These are phyloP conservation scores for Claviceps purpurea DNA, from an alignment of 2,329 filamentous ascomycete genomes.

Conservation along the genomic window DNA sequence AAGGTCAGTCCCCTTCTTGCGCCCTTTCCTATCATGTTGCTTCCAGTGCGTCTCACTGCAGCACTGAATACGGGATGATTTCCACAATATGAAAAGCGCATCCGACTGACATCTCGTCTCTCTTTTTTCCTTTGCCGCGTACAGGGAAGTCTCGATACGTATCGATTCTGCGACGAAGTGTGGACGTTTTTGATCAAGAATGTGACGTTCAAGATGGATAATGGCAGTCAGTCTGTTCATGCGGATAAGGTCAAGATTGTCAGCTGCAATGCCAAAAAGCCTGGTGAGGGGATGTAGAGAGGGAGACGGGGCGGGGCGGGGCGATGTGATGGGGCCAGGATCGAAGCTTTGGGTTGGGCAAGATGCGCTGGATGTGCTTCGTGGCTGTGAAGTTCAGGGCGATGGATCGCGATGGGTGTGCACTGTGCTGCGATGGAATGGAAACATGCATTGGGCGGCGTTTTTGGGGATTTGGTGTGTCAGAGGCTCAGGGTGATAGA, in stretches of 20 bases:
- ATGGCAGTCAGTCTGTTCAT: slow-evolving; percentile 53
- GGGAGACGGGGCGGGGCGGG: neutral
- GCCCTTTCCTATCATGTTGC: no score
- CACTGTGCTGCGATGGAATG: neutral
- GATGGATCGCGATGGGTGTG: neutral
- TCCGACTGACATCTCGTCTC: neutral
- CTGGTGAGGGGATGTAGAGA: slow-evolving; percentile 22
- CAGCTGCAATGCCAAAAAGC: slow-evolving; percentile 81
- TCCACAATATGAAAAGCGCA: neutral
- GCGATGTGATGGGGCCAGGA: neutral
- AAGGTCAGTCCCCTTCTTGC: slow-evolving; percentile 50
- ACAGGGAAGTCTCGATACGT: slow-evolving; percentile 91
- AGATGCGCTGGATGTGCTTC: neutral
- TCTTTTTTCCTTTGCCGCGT: neutral
- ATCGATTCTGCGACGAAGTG: slow-evolving; percentile 98
- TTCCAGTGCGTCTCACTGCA: neutral
- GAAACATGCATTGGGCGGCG: slow-evolving; percentile 9
- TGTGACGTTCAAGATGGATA: slow-evolving; percentile 96
- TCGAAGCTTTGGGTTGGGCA: neutral
- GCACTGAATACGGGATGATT: neutral
- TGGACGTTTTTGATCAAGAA: slow-evolving; percentile 99
- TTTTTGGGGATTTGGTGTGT: slow-evolving; percentile 2
- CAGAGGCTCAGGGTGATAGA: no score
- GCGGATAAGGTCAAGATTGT: slow-evolving; percentile 98
- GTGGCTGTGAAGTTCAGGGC: neutral